Percentiles rank a stretch among this genome's conserved stretches.
Evolutionary conservation across 2,329 filamentous ascomycete species (phyloP).

Genomic region (Fusarium camptoceras): DNA sequence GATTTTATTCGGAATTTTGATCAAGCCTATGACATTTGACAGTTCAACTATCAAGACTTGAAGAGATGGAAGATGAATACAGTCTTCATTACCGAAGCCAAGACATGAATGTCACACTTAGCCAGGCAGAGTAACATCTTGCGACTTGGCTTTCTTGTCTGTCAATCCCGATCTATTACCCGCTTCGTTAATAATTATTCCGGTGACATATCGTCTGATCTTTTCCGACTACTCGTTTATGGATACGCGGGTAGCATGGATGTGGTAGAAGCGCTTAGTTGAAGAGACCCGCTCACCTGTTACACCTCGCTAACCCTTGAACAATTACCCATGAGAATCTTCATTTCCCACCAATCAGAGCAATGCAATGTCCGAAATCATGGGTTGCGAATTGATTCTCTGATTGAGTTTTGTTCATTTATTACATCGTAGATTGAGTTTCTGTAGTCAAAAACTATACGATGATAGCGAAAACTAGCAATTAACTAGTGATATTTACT

Average conservation of each 20-base stretch:
- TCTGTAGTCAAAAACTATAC: background rate
- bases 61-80: background rate
- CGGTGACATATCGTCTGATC: conserved; percentile 17
- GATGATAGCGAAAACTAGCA: rapidly evolving
- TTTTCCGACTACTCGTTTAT: conserved; percentile 10
- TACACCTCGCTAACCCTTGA: conserved; percentile 21
- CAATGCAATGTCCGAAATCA: background rate
- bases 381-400: background rate
- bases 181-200: background rate
- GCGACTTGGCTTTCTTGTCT: background rate
- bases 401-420: conserved; percentile 8
- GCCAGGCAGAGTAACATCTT: background rate
- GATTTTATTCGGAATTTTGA: conserved; percentile 19
- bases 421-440: conserved; percentile 11
- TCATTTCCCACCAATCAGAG: conserved; percentile 42
- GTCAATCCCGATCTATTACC: background rate
- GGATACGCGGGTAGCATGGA: background rate
- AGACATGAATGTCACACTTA: background rate
- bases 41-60: too few relatives aligned
- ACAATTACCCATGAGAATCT: conserved; percentile 30
- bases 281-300: conserved; percentile 42
- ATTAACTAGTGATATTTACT: rapidly evolving
- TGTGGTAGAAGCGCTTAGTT: background rate
- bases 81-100: background rate
- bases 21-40: background rate